Base-by-base conservation (phyloP, 2,329 filamentous ascomycete genomes). In the Domatiomyces globalis region DNA sequence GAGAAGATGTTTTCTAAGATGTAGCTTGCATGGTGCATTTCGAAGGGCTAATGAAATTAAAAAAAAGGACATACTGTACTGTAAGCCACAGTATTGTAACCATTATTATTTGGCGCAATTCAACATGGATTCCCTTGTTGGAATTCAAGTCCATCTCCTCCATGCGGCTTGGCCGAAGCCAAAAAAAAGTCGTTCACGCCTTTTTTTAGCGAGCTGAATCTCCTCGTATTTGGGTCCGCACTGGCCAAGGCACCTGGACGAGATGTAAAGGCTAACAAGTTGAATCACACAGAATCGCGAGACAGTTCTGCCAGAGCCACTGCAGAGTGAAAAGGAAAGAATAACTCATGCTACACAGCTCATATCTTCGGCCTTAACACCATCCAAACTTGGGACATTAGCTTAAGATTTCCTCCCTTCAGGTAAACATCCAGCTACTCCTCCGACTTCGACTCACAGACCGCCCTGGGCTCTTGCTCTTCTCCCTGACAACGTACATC, bases 401-500 rank as follows among this genome's bases (percentile, higher is more conserved):
- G 22, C 6, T 25, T 6, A 25, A 25, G 22, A 25, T 6, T 25
- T 15, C 20, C 20, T 39, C 12, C n/a, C 20, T 19, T 57, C 46
- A 60, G 2, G 56, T 56, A 46, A 59, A 59, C 45, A 61, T 52
- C 57, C 56, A 58, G 49, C 56, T 57, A 15, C 46, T 48, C 44
- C 56, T 49, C 49, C 48, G 43, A 20, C 20, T 15, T 20, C 22
- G 51, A 46, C 55, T 58, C 39, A 49, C 43, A 10, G 48, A 45
- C 18, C 53, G 33, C 12, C 8, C 10, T 15, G 12, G 49, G 39
- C 48, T 55, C 44, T 53, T 52, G 52, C 64, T 69, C 66, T 72
- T 73, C 62, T 70, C 69, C 43, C 70, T 63, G 33, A 74, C 69
- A 45, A 74, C 59, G 52, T 65, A 72, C 65, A 73, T 63, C 53